Conservation (phyloP, 306 rosid genomes). For the Aeschynomene evenia region DNA sequence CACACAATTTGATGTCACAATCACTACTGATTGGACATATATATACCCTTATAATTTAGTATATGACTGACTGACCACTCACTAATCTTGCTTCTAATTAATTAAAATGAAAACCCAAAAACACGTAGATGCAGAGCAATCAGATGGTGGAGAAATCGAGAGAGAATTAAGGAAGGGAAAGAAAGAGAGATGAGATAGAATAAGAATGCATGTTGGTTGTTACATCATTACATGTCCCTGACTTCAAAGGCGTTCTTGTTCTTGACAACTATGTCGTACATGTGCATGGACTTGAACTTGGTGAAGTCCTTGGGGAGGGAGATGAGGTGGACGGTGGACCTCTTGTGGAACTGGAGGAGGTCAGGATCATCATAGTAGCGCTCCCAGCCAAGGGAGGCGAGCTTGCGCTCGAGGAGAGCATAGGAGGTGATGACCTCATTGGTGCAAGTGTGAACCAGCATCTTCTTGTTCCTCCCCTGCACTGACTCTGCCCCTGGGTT, state of each 20-base stretch:
- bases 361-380: slow-evolving; percentile 88
- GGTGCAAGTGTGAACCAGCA: slow-evolving; percentile 62
- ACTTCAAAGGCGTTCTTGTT: slow-evolving; percentile 79
- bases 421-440: slow-evolving; percentile 73
- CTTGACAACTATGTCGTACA: slow-evolving; percentile 94
- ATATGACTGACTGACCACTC: background rate
- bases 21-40: too few relatives aligned
- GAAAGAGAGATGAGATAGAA: background rate
- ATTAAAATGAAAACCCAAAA: too few relatives aligned
- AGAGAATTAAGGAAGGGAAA: too few relatives aligned
- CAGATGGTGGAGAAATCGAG: background rate
- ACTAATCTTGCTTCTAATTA: too few relatives aligned
- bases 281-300: slow-evolving; percentile 85
- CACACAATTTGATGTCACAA: background rate
- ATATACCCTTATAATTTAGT: too few relatives aligned
- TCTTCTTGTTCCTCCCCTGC: slow-evolving; percentile 49
- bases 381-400: slow-evolving; percentile 77
- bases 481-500: slow-evolving; percentile 55
- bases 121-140: too few relatives aligned
- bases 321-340: slow-evolving; percentile 77
- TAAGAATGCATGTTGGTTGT: too few relatives aligned
- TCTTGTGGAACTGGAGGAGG: slow-evolving; percentile 83
- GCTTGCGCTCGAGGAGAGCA: slow-evolving; percentile 53
- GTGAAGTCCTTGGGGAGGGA: slow-evolving; percentile 81
- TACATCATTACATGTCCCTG: slow-evolving; percentile 46